These are phyloP conservation scores for Aspergillus calidoustus DNA, from an alignment of 2,329 filamentous ascomycete genomes.

Conservation along the genomic window DNA sequence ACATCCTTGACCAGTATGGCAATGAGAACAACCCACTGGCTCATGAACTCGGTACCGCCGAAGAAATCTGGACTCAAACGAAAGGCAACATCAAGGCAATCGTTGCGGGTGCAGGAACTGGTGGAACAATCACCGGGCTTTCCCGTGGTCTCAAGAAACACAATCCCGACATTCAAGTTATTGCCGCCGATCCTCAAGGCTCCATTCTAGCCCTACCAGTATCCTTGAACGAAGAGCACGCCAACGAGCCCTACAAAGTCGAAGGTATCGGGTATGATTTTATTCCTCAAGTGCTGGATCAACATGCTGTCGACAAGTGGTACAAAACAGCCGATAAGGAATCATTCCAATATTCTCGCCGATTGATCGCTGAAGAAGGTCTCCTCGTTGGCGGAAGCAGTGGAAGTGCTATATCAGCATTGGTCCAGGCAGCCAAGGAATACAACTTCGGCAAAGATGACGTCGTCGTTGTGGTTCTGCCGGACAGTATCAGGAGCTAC, in stretches of 20 bases:
- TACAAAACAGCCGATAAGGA: slow-evolving; percentile 97
- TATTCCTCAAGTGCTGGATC: slow-evolving; percentile 89
- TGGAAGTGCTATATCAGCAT: slow-evolving; percentile 85
- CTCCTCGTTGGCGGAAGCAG: slow-evolving; percentile 91
- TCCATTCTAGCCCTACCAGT: slow-evolving; percentile 87
- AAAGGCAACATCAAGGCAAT: slow-evolving; percentile 79
- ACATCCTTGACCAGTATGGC: slow-evolving; percentile 95
- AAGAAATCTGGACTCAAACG: slow-evolving; percentile 95
- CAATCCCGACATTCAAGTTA: slow-evolving; percentile 80
- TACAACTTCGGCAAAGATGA: slow-evolving; percentile 79
- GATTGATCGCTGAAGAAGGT: slow-evolving; percentile 92
- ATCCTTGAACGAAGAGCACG: slow-evolving; percentile 75
- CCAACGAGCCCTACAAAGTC: slow-evolving; percentile 91
- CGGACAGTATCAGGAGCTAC: slow-evolving; percentile 96
- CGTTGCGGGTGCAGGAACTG: slow-evolving; percentile 91
- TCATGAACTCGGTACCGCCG: slow-evolving; percentile 90
- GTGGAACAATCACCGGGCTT: slow-evolving; percentile 91
- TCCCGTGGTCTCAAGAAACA: slow-evolving; percentile 86
- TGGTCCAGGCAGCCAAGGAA: slow-evolving; percentile 77
- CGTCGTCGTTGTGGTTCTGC: slow-evolving; percentile 85
- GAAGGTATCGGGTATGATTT: slow-evolving; percentile 99
- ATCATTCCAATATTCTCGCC: slow-evolving; percentile 86
- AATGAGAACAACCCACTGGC: slow-evolving; percentile 91
- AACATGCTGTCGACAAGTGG: slow-evolving; percentile 83
- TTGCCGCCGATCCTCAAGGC: slow-evolving; percentile 90